Evolutionary conservation across 2,329 filamentous ascomycete species (phyloP).

Genomic region (Trichoderma afroharzianum): DNA sequence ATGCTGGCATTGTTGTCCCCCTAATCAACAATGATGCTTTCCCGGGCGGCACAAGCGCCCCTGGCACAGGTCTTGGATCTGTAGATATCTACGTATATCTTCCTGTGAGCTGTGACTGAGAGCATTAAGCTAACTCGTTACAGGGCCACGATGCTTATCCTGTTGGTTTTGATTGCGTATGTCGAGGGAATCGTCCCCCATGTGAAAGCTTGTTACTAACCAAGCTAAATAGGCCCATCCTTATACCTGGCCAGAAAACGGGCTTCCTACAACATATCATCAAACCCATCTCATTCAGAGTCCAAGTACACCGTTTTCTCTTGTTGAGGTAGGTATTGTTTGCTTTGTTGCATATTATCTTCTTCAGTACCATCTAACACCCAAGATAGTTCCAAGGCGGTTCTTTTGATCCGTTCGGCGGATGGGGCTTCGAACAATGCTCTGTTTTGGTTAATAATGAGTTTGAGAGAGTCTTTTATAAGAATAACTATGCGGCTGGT

Average conservation of each 20-base stretch:
- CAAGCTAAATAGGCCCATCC: constrained; percentile 31
- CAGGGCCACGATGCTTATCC: constrained; percentile 38
- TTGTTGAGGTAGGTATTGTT: constrained; percentile 49
- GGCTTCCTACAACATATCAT: constrained; percentile 52
- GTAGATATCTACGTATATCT: constrained; percentile 53
- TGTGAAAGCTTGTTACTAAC: background rate
- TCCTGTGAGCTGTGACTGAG: background rate
- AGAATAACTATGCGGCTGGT: constrained; percentile 66
- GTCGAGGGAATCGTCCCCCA: background rate
- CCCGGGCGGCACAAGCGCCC: constrained; percentile 58
- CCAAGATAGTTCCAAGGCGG: constrained; percentile 61
- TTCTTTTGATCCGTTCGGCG: constrained; percentile 72
- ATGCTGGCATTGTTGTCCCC: constrained; percentile 69
- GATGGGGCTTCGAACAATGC: constrained; percentile 65
- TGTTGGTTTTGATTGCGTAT: constrained; percentile 42
- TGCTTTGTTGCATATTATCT: background rate
- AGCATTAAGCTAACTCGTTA: constrained; percentile 1
- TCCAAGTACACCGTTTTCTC: constrained; percentile 61
- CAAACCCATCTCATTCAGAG: constrained; percentile 46
- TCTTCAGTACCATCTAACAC: background rate
- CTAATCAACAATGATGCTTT: constrained; percentile 71
- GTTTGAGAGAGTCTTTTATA: constrained; percentile 75
- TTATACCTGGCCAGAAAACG: constrained; percentile 54
- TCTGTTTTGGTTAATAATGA: constrained; percentile 64
- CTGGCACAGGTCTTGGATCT: constrained; percentile 53